A percentile compares a stretch with the other conserved stretches of the same genome.
These are phyloP conservation scores for Clonostachys rosea DNA, from an alignment of 2,329 filamentous ascomycete species.

Conservation along the genomic window DNA sequence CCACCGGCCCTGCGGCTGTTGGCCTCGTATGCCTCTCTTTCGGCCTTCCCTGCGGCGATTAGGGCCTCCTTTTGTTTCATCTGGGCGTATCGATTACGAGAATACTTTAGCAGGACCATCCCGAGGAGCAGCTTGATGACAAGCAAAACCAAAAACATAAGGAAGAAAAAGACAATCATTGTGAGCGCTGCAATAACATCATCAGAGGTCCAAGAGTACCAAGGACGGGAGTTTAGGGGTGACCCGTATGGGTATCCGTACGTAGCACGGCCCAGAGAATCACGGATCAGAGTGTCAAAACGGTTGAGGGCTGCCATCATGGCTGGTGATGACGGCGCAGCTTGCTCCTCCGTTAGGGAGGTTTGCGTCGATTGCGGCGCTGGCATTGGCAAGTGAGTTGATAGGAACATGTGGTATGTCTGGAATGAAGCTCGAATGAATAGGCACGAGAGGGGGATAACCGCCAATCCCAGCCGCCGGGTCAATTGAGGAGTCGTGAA, in stretches of 20 bases:
- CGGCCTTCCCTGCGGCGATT: conserved; percentile 37
- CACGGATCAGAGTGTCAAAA: conserved; percentile 70
- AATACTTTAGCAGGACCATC: conserved; percentile 78
- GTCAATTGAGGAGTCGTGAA: conserved; percentile 89
- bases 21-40: conserved; percentile 56
- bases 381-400: conserved; percentile 76
- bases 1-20: conserved; percentile 74
- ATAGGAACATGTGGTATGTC: conserved; percentile 97
- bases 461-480: conserved; percentile 81
- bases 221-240: conserved; percentile 30
- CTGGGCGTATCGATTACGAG: conserved; percentile 70
- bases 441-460: conserved; percentile 88
- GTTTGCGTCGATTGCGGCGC: conserved; percentile 61
- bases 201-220: conserved; percentile 60
- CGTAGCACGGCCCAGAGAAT: conserved; percentile 69
- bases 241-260: conserved; percentile 52
- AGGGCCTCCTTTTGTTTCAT: conserved; percentile 71
- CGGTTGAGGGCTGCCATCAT: conserved; percentile 75
- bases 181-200: conserved; percentile 71
- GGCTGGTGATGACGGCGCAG: conserved; percentile 62
- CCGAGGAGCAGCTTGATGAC: conserved; percentile 74
- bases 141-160: conserved; percentile 78
- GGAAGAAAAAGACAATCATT: conserved; percentile 83
- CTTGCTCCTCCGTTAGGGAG: conserved; percentile 59
- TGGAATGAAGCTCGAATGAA: conserved; percentile 94